Base-by-base conservation (phyloP, 768 basidiomycete genomes). In the Auricularia heimuer region DNA sequence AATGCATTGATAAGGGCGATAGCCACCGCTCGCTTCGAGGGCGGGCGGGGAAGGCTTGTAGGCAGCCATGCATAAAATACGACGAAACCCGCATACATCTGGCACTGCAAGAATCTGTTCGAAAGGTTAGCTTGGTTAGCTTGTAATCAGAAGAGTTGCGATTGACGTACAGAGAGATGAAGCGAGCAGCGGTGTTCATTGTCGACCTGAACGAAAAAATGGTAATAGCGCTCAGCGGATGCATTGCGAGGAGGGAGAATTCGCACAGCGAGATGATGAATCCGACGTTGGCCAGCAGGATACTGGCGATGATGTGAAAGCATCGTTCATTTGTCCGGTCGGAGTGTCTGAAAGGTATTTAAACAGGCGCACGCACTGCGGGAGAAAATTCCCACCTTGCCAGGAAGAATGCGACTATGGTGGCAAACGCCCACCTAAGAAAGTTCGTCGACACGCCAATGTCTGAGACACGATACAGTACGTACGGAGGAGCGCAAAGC, bases 1-100 rank as follows among this genome's bases (percentile, higher is more conserved):
- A 92, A 84, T 51, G 87, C 84, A 73, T 94, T 93, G 70, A 94
- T 83, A 66, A 90, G 75, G 1, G 92, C 93, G 61, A 96, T 79
- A 12, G 88, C 88, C n/a, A 94, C 88, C 2, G 93, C 89, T 3
- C 93, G 86, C 75, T 94, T 95, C n/a, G 87, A 85, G 3, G 91
- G 81, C 33, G 93, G 86, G n/a, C 84, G 83, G 34, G 91, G 84
- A 75, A 96, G 79, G 16, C 80, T 79, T 67, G 80, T 83, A 62
- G 79, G 80, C 63, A 82, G 76, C 84, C 81, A 82, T 4, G 81
- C 75, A 72, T 77, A 76, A 70, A 89, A 86, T 64, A 82, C 80
- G 67, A 92, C 83, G 74, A 88, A 90, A 3, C 83, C 90, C 0
- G 86, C 79, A 69, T 89, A 90, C 0, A 84, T 84, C 69, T 87